Evolutionary conservation across 1,139 yeast species (phyloP).

Genomic region (Blastobotrys arbuscula): DNA sequence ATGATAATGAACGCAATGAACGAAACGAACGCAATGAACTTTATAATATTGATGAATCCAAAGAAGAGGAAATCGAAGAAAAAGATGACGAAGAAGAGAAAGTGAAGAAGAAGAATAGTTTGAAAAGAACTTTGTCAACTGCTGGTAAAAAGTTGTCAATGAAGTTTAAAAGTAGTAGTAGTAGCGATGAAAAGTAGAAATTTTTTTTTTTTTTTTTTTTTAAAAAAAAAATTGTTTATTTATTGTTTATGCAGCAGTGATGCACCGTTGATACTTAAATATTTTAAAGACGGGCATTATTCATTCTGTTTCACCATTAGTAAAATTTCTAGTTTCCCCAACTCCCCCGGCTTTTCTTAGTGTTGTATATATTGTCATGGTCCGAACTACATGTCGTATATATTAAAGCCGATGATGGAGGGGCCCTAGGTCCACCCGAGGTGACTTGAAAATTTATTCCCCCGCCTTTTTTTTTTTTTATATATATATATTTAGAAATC

Average conservation of each 20-base stretch:
- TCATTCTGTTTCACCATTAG: no score
- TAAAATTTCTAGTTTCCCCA: no score
- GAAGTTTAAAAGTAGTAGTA: constrained; percentile 2
- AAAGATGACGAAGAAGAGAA: neutral
- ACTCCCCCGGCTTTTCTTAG: neutral
- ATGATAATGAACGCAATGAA: neutral
- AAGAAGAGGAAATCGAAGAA: neutral
- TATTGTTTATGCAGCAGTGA: no score
- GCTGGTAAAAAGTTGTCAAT: constrained; percentile 13
- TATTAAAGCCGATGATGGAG: no score
- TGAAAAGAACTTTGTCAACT: constrained; percentile 10
- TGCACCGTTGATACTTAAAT: no score
- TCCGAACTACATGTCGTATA: no score
- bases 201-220: constrained; percentile 1
- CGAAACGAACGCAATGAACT: neutral
- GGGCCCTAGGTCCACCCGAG: no score
- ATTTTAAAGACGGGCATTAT: no score
- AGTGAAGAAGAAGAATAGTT: constrained; percentile 8
- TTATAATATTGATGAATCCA: neutral
- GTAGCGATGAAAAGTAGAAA: neutral
- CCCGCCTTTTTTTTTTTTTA: neutral
- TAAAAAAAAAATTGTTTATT: neutral
- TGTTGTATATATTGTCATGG: neutral
- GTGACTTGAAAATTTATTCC: no score
- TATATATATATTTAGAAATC: neutral